A percentile compares a stretch with the other conserved stretches of the same genome.
Evolutionary conservation across 2,329 filamentous ascomycete genomes (phyloP).

Genomic region (Macrophomina phaseolina): DNA sequence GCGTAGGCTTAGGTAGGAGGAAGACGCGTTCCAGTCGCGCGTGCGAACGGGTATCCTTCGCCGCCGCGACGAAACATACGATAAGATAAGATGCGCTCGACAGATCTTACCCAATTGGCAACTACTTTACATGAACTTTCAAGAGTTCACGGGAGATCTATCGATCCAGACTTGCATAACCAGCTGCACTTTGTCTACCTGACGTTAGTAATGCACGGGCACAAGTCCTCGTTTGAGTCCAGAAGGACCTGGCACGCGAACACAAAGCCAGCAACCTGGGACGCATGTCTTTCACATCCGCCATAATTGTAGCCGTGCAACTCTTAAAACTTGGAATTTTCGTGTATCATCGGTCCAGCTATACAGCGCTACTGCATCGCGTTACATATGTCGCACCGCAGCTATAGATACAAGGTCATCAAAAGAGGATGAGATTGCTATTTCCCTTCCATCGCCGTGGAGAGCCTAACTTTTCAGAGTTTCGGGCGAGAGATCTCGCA

Average conservation of each 20-base stretch:
- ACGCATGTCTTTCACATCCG: not conserved
- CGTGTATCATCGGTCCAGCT: not conserved
- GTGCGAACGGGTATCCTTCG: not conserved
- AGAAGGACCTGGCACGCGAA: no score
- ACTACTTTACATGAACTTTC: not conserved
- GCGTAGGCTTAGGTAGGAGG: not conserved
- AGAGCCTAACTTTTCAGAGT: constrained; percentile 20
- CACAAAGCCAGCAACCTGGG: no score
- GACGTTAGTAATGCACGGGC: no score
- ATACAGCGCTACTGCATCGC: not conserved
- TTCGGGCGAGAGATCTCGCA: constrained; percentile 16
- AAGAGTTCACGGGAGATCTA: not conserved
- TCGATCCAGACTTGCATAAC: no score
- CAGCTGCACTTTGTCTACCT: no score
- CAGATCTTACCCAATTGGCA: not conserved
- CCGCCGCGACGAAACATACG: not conserved
- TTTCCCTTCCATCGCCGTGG: constrained; percentile 26
- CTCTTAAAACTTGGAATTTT: not conserved
- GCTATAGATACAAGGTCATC: constrained; percentile 15
- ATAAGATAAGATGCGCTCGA: constrained; percentile 25
- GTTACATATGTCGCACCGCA: constrained; percentile 8
- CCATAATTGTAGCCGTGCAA: not conserved
- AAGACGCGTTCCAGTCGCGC: constrained; percentile 25
- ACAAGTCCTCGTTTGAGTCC: no score
- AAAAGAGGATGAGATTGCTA: constrained; percentile 26